These are phyloP conservation scores for Oenanthe javanica DNA, from an alignment of 140 eudicot species.

Conservation along the genomic window DNA sequence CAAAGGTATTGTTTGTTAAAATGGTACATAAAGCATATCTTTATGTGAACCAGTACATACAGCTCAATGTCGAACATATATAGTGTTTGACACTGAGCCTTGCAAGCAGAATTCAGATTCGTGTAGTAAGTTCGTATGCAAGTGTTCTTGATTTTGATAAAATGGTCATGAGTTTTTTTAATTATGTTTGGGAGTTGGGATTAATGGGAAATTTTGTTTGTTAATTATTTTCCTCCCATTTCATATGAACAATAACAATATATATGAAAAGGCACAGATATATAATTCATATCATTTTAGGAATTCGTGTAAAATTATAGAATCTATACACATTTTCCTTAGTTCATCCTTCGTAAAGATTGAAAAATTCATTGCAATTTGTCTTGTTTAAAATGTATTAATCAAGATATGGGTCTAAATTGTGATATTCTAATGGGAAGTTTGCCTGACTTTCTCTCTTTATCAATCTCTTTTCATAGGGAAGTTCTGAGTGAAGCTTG, in stretches of 20 bases:
- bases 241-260: neutral
- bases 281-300: neutral
- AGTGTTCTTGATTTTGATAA: too few species aligned
- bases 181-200: neutral
- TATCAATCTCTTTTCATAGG: slow-evolving; percentile 29
- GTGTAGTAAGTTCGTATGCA: neutral
- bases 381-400: neutral
- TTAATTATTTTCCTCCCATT: neutral
- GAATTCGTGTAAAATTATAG: neutral
- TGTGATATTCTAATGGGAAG: neutral
- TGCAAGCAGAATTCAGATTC: neutral
- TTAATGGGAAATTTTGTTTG: neutral
- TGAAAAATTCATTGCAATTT: neutral
- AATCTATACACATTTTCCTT: neutral
- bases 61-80: neutral
- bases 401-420: neutral
- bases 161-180: too few species aligned
- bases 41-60: neutral
- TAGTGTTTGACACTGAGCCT: neutral
- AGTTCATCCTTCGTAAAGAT: neutral
- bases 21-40: neutral
- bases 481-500: slow-evolving; percentile 78
- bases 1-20: neutral
- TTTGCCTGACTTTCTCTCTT: slow-evolving; percentile 3
- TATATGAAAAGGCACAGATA: neutral